These are phyloP conservation scores for Saccharum spontaneum DNA, from an alignment of 176 grass and related monocot species.

Conservation along the genomic window DNA sequence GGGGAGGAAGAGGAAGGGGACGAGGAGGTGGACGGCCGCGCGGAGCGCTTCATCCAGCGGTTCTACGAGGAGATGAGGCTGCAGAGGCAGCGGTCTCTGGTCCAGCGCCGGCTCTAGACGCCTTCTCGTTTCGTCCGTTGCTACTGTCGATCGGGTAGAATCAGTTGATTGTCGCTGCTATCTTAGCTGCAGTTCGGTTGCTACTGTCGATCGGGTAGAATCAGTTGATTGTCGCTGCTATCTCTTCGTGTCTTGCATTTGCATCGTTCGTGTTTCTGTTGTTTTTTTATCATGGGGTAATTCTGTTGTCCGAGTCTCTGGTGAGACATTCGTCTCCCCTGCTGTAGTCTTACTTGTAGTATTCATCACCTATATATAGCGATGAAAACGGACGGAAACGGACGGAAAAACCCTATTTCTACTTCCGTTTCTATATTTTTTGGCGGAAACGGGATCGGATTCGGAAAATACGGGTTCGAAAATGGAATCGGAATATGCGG, in stretches of 20 bases:
- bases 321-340: conserved; percentile 45
- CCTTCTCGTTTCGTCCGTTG: not conserved
- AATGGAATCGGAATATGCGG: no score
- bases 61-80: conserved; percentile 85
- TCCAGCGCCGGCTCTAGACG: conserved; percentile 34
- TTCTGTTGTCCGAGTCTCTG: not conserved
- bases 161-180: conserved; percentile 28
- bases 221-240: conserved; percentile 26
- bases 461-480: no score
- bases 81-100: conserved; percentile 59
- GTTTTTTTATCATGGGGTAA: not conserved
- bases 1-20: conserved; percentile 55
- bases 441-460: no score
- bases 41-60: conserved; percentile 85
- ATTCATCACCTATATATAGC: not conserved
- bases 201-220: not conserved
- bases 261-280: not conserved
- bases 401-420: no score
- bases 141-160: not conserved
- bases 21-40: conserved; percentile 59
- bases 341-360: conserved; percentile 4
- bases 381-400: no score
- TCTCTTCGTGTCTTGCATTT: not conserved
- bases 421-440: no score
- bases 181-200: conserved; percentile 43